phyloP scores from a whole-genome alignment of 768 basidiomycete genomes.

The Butyriboletus loyo region DNA sequence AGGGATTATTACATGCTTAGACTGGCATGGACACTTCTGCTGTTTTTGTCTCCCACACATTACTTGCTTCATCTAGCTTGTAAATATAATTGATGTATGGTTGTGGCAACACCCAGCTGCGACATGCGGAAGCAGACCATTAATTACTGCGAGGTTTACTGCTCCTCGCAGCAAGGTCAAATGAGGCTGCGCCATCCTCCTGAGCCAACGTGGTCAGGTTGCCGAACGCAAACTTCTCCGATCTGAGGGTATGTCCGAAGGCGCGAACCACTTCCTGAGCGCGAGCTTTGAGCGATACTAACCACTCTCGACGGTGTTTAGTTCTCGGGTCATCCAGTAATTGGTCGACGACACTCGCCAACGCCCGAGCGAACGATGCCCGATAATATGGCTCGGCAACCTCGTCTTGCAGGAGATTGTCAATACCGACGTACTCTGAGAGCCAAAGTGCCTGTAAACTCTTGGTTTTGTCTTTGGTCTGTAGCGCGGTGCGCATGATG shows the following conservation, averaged over 20 bases:
- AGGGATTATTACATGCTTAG: background rate
- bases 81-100: background rate
- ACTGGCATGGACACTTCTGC: slow-evolving; percentile 8
- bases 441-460: slow-evolving; percentile 64
- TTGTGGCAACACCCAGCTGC: background rate
- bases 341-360: slow-evolving; percentile 40
- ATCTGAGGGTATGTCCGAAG: slow-evolving; percentile 10
- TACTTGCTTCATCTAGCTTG: slow-evolving; percentile 11
- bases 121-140: slow-evolving; percentile 6
- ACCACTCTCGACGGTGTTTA: slow-evolving; percentile 13
- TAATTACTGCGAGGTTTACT: slow-evolving; percentile 26
- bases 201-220: slow-evolving; percentile 15
- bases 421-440: slow-evolving; percentile 44
- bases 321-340: slow-evolving; percentile 26
- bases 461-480: slow-evolving; percentile 46
- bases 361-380: slow-evolving; percentile 46
- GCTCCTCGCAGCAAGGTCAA: slow-evolving; percentile 28
- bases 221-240: slow-evolving; percentile 27
- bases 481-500: slow-evolving; percentile 57
- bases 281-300: slow-evolving; percentile 18
- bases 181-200: slow-evolving; percentile 31
- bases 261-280: slow-evolving; percentile 17
- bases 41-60: background rate
- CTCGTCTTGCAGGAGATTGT: slow-evolving; percentile 31
- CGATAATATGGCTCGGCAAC: slow-evolving; percentile 36